Evolutionary conservation across 2,329 filamentous ascomycete genomes (phyloP).

Genomic region (Neofusicoccum laricinum): DNA sequence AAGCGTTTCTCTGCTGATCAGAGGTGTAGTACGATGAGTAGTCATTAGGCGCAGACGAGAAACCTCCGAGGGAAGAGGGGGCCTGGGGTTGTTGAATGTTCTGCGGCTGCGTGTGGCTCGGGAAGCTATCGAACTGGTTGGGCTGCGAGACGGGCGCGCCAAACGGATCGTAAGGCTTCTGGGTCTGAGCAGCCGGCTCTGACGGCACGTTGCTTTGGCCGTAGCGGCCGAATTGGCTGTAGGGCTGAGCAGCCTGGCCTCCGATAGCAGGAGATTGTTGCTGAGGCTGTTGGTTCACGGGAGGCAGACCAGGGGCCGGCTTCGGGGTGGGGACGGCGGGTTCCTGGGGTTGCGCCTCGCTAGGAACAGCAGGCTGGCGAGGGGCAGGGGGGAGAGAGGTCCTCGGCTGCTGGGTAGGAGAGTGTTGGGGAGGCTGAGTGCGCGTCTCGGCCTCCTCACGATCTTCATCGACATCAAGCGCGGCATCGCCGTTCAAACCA

Average conservation of each 20-base stretch:
- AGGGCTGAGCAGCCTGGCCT: conserved; percentile 47
- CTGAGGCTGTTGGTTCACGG: conserved; percentile 50
- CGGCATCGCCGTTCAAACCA: conserved; percentile 70
- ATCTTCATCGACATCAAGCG: conserved; percentile 81
- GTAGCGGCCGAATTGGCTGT: conserved; percentile 69
- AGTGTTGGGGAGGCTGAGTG: conserved; percentile 88
- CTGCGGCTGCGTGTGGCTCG: conserved; percentile 51
- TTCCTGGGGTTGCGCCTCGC: conserved; percentile 40
- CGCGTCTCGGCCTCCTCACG: conserved; percentile 94
- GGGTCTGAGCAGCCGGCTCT: conserved; percentile 59
- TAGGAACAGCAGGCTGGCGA: conserved; percentile 40
- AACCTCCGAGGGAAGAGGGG: conserved; percentile 61
- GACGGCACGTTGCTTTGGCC: conserved; percentile 58
- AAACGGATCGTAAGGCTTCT: conserved; percentile 88
- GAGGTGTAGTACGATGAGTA: conserved; percentile 84
- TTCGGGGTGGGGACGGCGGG: conserved; percentile 49
- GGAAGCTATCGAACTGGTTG: conserved; percentile 47
- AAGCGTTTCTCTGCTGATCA: conserved; percentile 70
- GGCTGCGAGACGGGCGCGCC: conserved; percentile 63
- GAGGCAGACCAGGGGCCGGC: conserved; percentile 60
- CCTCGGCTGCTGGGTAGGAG: conserved; percentile 79
- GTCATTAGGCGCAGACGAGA: conserved; percentile 73
- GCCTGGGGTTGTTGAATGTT: conserved; percentile 55
- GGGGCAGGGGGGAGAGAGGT: conserved; percentile 77
- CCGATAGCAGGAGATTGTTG: conserved; percentile 44